Percentiles rank a stretch among this genome's conserved stretches.
These are phyloP conservation scores for Pichia insulana DNA, from an alignment of 805 yeast genomes.

Conservation along the genomic window DNA sequence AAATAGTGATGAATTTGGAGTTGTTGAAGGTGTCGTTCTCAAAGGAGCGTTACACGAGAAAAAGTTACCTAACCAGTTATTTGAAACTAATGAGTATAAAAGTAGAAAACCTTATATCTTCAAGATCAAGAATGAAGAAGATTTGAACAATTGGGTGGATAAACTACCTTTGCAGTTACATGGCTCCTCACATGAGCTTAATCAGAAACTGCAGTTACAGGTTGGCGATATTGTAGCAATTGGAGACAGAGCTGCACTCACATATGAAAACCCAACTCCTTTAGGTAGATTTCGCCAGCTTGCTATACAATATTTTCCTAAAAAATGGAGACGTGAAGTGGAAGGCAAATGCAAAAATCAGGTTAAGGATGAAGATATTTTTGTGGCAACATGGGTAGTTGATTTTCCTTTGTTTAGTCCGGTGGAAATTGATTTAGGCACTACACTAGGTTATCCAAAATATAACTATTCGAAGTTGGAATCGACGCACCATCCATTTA, in stretches of 20 bases:
- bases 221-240: constrained; percentile 73
- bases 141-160: constrained; percentile 36
- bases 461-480: constrained; percentile 43
- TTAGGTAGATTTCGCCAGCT: constrained; percentile 78
- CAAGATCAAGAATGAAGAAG: constrained; percentile 37
- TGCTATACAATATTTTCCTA: constrained; percentile 48
- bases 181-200: constrained; percentile 16
- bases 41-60: constrained; percentile 34
- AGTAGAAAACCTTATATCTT: constrained; percentile 51
- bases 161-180: constrained; percentile 15
- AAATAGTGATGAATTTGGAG: constrained; percentile 42
- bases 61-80: constrained; percentile 15
- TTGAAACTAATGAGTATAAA: constrained; percentile 38
- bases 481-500: constrained; percentile 95
- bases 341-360: constrained; percentile 14
- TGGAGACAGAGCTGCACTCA: constrained; percentile 56
- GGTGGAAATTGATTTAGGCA: constrained; percentile 29
- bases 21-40: constrained; percentile 67
- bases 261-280: constrained; percentile 95
- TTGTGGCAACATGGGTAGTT: constrained; percentile 77
- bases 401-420: constrained; percentile 92
- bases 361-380: constrained; percentile 25
- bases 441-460: constrained; percentile 40
- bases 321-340: constrained; percentile 37
- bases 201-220: constrained; percentile 32